Percentiles rank a stretch among this genome's conserved stretches.
Evolutionary conservation across 148 eudicot species (phyloP).

Genomic region (Agrostemma githago): DNA sequence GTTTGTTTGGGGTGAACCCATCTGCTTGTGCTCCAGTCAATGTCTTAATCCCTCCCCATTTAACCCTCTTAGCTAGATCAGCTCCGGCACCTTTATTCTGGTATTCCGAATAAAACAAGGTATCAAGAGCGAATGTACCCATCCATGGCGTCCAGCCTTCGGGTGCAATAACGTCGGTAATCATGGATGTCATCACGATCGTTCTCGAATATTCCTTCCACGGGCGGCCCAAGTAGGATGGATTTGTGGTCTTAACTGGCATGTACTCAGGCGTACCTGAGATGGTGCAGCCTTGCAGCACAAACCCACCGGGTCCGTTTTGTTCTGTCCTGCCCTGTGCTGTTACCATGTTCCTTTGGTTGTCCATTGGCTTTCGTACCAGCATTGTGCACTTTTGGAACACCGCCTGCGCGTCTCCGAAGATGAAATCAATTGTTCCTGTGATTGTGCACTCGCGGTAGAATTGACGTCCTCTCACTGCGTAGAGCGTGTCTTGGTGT

Average conservation of each 20-base stretch:
- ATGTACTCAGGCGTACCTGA: conserved; percentile 31
- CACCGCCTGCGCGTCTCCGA: conserved; percentile 56
- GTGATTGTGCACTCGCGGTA: conserved; percentile 62
- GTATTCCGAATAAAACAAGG: conserved; percentile 51
- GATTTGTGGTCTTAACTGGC: conserved; percentile 23
- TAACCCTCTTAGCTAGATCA: conserved; percentile 28
- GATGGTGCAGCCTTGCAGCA: conserved; percentile 52
- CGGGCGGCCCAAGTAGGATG: conserved; percentile 57
- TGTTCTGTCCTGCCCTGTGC: conserved; percentile 60
- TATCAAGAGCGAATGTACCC: conserved; percentile 35
- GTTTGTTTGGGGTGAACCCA: too few species aligned
- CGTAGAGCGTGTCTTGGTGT: conserved; percentile 71
- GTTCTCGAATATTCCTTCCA: conserved; percentile 71
- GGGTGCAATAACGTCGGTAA: conserved; percentile 48
- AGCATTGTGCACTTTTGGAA: conserved; percentile 60
- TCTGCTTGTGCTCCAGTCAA: too few species aligned
- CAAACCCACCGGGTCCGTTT: conserved; percentile 48
- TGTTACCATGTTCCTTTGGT: conserved; percentile 51
- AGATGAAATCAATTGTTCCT: conserved; percentile 79
- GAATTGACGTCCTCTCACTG: conserved; percentile 62
- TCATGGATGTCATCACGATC: conserved; percentile 50
- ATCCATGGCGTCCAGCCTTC: conserved; percentile 65
- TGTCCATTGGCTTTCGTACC: conserved; percentile 45
- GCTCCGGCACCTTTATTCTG: conserved; percentile 47
- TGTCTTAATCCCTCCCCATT: conserved; percentile 41